These are phyloP conservation scores for Tetrapisispora namnaoensis DNA, from an alignment of 805 yeast genomes.

Conservation along the genomic window DNA sequence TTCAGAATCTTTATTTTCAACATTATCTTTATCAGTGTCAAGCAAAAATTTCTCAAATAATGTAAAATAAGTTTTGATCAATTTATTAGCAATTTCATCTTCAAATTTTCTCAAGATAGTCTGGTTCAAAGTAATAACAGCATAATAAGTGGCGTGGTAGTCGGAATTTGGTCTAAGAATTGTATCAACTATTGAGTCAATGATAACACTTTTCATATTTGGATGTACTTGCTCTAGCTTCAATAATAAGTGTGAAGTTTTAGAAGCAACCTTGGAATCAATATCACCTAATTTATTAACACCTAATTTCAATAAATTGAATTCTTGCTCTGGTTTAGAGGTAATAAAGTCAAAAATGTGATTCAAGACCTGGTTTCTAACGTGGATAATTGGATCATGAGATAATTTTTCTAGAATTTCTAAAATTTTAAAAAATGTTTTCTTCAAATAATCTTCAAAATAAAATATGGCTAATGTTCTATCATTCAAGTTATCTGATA, in stretches of 20 bases:
- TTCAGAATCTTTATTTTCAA: slow-evolving; percentile 31
- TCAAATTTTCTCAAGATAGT: slow-evolving; percentile 77
- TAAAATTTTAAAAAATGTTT: slow-evolving; percentile 61
- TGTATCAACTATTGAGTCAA: slow-evolving; percentile 72
- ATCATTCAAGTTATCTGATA: slow-evolving; percentile 37
- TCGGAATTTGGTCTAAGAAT: slow-evolving; percentile 67
- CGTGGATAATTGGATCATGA: slow-evolving; percentile 88
- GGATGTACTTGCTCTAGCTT: slow-evolving; percentile 87
- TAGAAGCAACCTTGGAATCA: slow-evolving; percentile 83
- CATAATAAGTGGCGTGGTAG: slow-evolving; percentile 80
- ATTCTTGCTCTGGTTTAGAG: slow-evolving; percentile 94
- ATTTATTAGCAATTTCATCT: slow-evolving; percentile 67
- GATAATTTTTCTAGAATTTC: slow-evolving; percentile 67
- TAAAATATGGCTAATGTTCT: slow-evolving; percentile 62
- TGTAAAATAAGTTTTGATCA: slow-evolving; percentile 77
- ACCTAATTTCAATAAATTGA: slow-evolving; percentile 75
- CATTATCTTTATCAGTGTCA: slow-evolving; percentile 46
- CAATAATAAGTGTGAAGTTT: slow-evolving; percentile 71
- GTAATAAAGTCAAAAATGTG: slow-evolving; percentile 74
- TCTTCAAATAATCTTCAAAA: slow-evolving; percentile 84
- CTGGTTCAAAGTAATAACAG: slow-evolving; percentile 83
- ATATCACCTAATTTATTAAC: slow-evolving; percentile 91
- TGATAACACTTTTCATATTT: slow-evolving; percentile 79
- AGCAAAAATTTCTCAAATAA: slow-evolving; percentile 75
- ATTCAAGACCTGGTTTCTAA: slow-evolving; percentile 63